Evolutionary conservation across 2,329 filamentous ascomycete species (phyloP).

Genomic region (Lachnellula arida): DNA sequence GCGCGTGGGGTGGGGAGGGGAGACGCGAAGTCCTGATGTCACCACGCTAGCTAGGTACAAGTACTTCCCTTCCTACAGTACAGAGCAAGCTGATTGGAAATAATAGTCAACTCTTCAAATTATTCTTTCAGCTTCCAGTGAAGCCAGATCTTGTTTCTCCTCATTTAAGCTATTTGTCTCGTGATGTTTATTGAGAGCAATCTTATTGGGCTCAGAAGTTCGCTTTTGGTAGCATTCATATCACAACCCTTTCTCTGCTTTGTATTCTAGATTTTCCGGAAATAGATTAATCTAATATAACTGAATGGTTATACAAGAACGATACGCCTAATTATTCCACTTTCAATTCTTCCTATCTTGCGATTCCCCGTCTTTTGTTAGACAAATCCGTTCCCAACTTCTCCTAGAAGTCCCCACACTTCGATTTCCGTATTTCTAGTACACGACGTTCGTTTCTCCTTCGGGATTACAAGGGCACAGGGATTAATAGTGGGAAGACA

Average conservation of each 20-base stretch:
- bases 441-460: background rate
- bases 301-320: no score
- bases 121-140: background rate
- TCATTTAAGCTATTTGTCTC: no score
- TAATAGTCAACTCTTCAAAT: background rate
- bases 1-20: background rate
- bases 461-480: background rate
- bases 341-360: no score
- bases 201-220: constrained; percentile 6
- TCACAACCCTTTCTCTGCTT: constrained; percentile 10
- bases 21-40: background rate
- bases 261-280: no score
- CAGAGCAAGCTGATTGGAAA: background rate
- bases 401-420: background rate
- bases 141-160: background rate
- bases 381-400: background rate
- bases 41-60: background rate
- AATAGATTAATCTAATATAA: no score
- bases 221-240: constrained; percentile 10
- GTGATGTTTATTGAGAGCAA: no score
- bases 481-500: background rate
- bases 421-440: no score
- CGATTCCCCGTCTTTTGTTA: no score
- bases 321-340: no score
- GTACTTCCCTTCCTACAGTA: no score